These are phyloP conservation scores for Pelargonium fulgidum DNA, from an alignment of 441 rosid genomes.

Conservation along the genomic window DNA sequence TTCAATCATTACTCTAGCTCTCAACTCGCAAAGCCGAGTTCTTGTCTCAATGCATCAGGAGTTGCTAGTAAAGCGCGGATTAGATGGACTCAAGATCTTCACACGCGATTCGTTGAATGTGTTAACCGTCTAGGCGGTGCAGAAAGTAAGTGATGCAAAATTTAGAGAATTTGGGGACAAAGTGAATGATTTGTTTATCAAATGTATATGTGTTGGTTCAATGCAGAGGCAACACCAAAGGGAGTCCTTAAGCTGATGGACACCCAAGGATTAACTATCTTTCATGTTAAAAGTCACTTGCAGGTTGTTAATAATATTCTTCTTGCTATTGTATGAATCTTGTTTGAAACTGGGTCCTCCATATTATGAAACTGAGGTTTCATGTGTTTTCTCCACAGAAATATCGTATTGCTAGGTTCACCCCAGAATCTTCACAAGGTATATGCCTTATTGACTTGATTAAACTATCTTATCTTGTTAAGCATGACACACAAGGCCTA, in stretches of 20 bases:
- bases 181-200: neutral
- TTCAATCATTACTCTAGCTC: conserved; percentile 6
- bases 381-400: conserved; percentile 1
- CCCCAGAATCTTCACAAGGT: conserved; percentile 22
- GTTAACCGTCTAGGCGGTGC: conserved; percentile 33
- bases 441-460: neutral
- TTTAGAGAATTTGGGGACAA: neutral
- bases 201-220: neutral
- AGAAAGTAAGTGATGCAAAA: conserved; percentile 24
- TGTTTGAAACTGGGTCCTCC: neutral
- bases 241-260: conserved; percentile 32
- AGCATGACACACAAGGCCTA: neutral
- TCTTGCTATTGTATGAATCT: neutral
- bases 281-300: conserved; percentile 38
- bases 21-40: conserved; percentile 10
- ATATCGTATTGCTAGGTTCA: neutral
- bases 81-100: conserved; percentile 37
- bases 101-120: conserved; percentile 29
- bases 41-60: neutral
- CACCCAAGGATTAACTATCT: conserved; percentile 29
- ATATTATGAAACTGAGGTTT: neutral
- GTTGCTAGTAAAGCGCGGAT: conserved; percentile 26
- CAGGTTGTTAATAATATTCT: conserved; percentile 23
- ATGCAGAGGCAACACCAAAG: conserved; percentile 38
- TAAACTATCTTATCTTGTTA: neutral